Evolutionary conservation across 768 basidiomycete species (phyloP).

Genomic region (Ephemerocybe angulata): DNA sequence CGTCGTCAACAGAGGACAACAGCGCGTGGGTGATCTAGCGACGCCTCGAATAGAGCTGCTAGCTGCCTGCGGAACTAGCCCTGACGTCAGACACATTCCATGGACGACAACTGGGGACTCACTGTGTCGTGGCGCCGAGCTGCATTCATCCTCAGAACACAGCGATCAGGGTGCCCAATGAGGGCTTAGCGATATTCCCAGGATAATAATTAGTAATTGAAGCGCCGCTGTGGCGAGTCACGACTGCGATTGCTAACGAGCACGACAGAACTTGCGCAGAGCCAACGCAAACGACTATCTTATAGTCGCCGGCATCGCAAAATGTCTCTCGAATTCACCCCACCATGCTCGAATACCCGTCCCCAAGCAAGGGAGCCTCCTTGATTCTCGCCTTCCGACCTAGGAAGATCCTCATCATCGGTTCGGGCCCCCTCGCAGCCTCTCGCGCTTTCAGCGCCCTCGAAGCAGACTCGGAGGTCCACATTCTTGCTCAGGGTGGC

Average conservation of each 20-base stretch:
- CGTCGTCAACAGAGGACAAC: no score
- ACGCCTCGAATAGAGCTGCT: slow-evolving; percentile 62
- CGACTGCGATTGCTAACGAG: slow-evolving; percentile 24
- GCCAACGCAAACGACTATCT: neutral
- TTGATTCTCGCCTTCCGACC: slow-evolving; percentile 76
- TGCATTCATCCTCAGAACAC: slow-evolving; percentile 22
- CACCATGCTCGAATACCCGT: slow-evolving; percentile 30
- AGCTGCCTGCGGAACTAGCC: slow-evolving; percentile 73
- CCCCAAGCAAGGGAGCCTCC: slow-evolving; percentile 60
- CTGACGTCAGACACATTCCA: neutral
- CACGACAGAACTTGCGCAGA: slow-evolving; percentile 25
- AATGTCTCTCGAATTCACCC: neutral
- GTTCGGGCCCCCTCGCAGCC: slow-evolving; percentile 74
- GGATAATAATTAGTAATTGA: no score
- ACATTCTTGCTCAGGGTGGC: slow-evolving; percentile 57
- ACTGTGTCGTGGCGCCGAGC: slow-evolving; percentile 42
- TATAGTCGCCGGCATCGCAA: neutral
- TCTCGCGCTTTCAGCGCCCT: slow-evolving; percentile 79
- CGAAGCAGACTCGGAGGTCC: slow-evolving; percentile 72
- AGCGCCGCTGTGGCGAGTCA: slow-evolving; percentile 2
- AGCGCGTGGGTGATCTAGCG: no score
- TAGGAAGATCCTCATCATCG: slow-evolving; percentile 65
- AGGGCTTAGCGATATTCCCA: neutral
- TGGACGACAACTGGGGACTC: slow-evolving; percentile 12
- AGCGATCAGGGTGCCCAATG: neutral